phyloP scores from a whole-genome alignment of 192 early-diverging fungal genomes.

The Powellomyces hirtus region DNA sequence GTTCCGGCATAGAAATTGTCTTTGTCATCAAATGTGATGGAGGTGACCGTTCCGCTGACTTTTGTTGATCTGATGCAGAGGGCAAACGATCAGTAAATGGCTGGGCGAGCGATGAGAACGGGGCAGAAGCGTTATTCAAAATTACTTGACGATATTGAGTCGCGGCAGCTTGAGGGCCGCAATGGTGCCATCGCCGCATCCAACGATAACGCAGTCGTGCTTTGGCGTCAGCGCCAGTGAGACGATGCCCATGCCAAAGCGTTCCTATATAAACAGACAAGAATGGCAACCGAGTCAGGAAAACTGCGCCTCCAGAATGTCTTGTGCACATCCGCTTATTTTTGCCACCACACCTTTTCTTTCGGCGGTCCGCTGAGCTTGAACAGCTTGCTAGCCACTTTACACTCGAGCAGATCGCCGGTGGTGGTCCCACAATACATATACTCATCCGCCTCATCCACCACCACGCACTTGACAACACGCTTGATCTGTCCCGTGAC shows the following conservation, averaged over 20 bases:
- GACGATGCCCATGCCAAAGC: conserved; percentile 54
- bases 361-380: conserved; percentile 59
- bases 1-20: conserved; percentile 49
- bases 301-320: too few species aligned
- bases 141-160: conserved; percentile 53
- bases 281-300: not conserved
- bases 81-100: not conserved
- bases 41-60: conserved; percentile 58
- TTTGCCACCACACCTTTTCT: conserved; percentile 40
- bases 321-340: too few species aligned
- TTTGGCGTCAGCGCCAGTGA: conserved; percentile 42
- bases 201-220: conserved; percentile 43
- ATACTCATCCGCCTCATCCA: conserved; percentile 52
- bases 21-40: conserved; percentile 44
- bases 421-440: conserved; percentile 65
- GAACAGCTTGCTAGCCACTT: conserved; percentile 48
- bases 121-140: too few species aligned
- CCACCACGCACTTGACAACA: conserved; percentile 53
- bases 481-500: conserved; percentile 60
- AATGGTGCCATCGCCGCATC: conserved; percentile 57
- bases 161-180: conserved; percentile 48
- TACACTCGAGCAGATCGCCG: conserved; percentile 54
- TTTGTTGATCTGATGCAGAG: conserved; percentile 42
- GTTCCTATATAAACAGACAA: conserved; percentile 33
- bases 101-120: not conserved